Percentiles rank a stretch among this genome's conserved stretches.
These are phyloP conservation scores for Cinchona pubescens DNA, from an alignment of 257 asterid genomes.

Conservation along the genomic window DNA sequence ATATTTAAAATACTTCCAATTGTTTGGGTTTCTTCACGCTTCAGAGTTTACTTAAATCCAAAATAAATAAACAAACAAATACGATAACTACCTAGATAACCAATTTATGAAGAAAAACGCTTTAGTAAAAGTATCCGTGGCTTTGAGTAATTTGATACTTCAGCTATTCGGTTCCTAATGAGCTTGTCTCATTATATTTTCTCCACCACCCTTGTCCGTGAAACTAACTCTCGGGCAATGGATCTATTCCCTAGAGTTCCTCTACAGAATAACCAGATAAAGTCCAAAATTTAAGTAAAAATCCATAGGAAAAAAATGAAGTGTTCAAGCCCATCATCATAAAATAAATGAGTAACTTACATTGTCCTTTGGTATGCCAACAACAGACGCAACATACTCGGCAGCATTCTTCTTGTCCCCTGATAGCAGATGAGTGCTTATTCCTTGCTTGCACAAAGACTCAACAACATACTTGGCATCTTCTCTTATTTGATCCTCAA, in stretches of 20 bases:
- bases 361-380: constrained; percentile 87
- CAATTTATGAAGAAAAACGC: not conserved
- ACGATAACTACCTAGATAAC: too few relatives aligned
- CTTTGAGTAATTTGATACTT: not conserved
- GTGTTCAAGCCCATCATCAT: not conserved
- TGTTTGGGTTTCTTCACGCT: not conserved
- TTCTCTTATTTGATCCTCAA: constrained; percentile 97
- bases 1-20: not conserved
- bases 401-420: constrained; percentile 96
- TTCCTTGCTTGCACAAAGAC: constrained; percentile 78
- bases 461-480: constrained; percentile 80
- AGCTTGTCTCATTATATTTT: not conserved
- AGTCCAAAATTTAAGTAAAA: not conserved
- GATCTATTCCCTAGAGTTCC: not conserved
- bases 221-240: not conserved
- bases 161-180: not conserved
- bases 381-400: constrained; percentile 91
- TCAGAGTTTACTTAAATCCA: not conserved
- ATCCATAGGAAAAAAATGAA: not conserved
- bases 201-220: not conserved
- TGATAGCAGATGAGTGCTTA: constrained; percentile 76
- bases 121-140: not conserved
- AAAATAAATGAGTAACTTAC: constrained; percentile 42
- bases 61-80: not conserved
- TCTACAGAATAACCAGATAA: constrained; percentile 1